phyloP scores from a whole-genome alignment of 1,284 basidiomycete genomes.

The Austroboletus novae-zelandiae region DNA sequence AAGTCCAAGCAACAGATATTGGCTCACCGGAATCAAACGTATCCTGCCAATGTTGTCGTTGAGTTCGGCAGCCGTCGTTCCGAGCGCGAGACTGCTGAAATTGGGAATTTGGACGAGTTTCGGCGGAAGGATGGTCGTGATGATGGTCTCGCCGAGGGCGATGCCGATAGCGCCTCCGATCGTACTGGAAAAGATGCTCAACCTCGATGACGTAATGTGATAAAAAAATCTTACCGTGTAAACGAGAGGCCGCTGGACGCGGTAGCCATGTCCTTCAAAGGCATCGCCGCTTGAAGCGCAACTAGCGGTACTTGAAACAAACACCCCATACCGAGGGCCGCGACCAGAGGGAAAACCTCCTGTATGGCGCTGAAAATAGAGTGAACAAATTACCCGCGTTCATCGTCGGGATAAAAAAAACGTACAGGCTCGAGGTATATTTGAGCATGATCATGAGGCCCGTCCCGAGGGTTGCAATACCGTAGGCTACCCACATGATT shows the following conservation, averaged over 20 bases:
- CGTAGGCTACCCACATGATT: conserved; percentile 60
- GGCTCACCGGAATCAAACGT: conserved; percentile 49
- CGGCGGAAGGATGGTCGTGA: conserved; percentile 54
- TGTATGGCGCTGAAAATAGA: conserved; percentile 48
- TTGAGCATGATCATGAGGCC: conserved; percentile 62
- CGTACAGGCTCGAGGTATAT: conserved; percentile 47
- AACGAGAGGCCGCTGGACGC: conserved; percentile 72
- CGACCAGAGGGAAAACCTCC: conserved; percentile 58
- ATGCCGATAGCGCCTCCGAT: conserved; percentile 82
- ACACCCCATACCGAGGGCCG: conserved; percentile 58
- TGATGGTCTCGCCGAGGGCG: conserved; percentile 68
- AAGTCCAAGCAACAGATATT: background rate
- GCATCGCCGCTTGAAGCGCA: conserved; percentile 80
- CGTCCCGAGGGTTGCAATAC: conserved; percentile 56
- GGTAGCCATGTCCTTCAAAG: conserved; percentile 78
- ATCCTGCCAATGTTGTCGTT: conserved; percentile 54
- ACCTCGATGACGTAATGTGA: background rate
- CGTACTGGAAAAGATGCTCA: conserved; percentile 38
- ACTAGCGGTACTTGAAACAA: conserved; percentile 71
- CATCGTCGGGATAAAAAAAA: conserved; percentile 1
- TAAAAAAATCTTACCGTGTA: conserved; percentile 46
- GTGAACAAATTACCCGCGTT: conserved; percentile 1
- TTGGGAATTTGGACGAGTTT: conserved; percentile 50
- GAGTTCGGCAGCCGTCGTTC: conserved; percentile 54
- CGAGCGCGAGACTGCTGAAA: conserved; percentile 34